Percentiles rank a stretch among this genome's conserved stretches.
These are phyloP conservation scores for Carex parvula DNA, from an alignment of 176 grass and related monocot species.

Conservation along the genomic window DNA sequence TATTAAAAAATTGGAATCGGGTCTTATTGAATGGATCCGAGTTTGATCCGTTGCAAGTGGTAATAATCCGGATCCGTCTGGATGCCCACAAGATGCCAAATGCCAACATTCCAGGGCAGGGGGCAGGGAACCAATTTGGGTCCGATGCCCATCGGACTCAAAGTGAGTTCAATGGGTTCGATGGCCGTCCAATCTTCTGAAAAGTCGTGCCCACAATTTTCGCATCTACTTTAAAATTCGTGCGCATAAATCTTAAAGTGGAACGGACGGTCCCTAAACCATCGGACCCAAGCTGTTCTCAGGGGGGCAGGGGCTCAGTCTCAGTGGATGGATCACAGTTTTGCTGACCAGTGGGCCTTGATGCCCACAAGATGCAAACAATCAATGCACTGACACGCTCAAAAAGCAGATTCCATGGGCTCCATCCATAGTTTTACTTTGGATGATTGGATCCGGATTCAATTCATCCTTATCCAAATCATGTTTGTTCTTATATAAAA, in stretches of 20 bases:
- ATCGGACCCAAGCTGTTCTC: too few relatives aligned
- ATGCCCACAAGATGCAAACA: background rate
- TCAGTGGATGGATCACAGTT: background rate
- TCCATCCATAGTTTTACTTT: background rate
- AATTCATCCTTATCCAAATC: slow-evolving; percentile 1
- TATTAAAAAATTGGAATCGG: background rate
- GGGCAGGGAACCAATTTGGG: background rate
- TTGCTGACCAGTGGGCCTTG: background rate
- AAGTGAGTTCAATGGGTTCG: too few relatives aligned
- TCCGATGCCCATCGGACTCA: too few relatives aligned
- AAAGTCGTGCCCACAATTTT: too few relatives aligned
- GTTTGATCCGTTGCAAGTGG: background rate
- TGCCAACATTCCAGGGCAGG: background rate
- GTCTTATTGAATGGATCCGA: background rate
- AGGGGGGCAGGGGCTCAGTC: background rate
- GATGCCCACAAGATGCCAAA: background rate
- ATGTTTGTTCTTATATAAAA: background rate
- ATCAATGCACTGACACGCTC: background rate
- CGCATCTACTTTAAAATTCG: too few relatives aligned
- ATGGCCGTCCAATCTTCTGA: too few relatives aligned
- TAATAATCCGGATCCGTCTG: background rate
- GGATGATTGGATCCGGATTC: background rate
- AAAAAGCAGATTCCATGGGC: background rate
- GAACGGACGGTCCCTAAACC: too few relatives aligned
- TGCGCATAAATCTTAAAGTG: too few relatives aligned